Evolutionary conservation across 2,329 filamentous ascomycete genomes (phyloP).

Genomic region (Huntiella bhutanensis): DNA sequence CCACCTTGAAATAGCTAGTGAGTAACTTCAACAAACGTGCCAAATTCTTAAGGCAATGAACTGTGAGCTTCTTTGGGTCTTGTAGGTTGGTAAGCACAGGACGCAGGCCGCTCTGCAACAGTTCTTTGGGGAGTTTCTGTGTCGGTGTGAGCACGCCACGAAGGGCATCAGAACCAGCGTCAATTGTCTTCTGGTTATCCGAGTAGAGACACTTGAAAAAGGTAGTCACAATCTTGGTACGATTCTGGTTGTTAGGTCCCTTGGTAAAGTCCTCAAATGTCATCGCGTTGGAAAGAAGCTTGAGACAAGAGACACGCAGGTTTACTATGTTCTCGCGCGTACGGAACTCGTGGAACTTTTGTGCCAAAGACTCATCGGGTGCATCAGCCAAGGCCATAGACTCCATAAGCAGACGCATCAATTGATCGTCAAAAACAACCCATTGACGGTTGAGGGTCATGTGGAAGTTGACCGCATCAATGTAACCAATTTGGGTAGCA

Average conservation of each 20-base stretch:
- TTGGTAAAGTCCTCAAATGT: slow-evolving; percentile 80
- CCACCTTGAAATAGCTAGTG: slow-evolving; percentile 97
- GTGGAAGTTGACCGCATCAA: slow-evolving; percentile 93
- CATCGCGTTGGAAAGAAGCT: slow-evolving; percentile 82
- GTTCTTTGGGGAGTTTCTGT: slow-evolving; percentile 82
- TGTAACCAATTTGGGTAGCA: slow-evolving; percentile 89
- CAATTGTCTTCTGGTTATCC: slow-evolving; percentile 77
- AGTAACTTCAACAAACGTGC: slow-evolving; percentile 75
- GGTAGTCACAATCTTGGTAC: slow-evolving; percentile 65
- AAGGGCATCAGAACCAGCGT: slow-evolving; percentile 78
- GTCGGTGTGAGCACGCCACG: slow-evolving; percentile 75
- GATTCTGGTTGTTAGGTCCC: slow-evolving; percentile 41
- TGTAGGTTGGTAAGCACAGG: slow-evolving; percentile 95
- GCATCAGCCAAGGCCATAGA: slow-evolving; percentile 86
- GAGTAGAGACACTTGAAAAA: slow-evolving; percentile 98
- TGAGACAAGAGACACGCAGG: slow-evolving; percentile 81
- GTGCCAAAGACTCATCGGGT: slow-evolving; percentile 75
- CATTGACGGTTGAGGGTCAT: slow-evolving; percentile 77
- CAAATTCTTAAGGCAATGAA: slow-evolving; percentile 77
- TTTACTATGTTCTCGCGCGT: slow-evolving; percentile 92
- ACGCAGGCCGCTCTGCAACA: slow-evolving; percentile 81
- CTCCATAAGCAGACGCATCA: slow-evolving; percentile 82
- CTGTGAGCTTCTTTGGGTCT: slow-evolving; percentile 75
- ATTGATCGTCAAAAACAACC: slow-evolving; percentile 75
- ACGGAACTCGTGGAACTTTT: slow-evolving; percentile 84